Evolutionary conservation across 192 early-diverging fungal species (phyloP), one percentile per base, ranked within the genome.

Genomic region (Coemansia sp.): DNA sequence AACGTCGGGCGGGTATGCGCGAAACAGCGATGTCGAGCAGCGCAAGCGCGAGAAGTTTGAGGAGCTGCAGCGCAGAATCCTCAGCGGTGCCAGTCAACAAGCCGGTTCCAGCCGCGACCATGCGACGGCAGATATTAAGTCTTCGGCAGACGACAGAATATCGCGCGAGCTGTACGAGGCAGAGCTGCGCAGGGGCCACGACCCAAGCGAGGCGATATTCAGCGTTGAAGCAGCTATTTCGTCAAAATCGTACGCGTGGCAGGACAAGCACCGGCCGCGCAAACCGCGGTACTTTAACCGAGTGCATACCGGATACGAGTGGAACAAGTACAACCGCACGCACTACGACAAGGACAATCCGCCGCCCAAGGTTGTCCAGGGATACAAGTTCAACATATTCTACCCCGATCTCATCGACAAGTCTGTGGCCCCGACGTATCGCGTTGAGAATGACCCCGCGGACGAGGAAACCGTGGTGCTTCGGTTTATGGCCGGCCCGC

Each of bases 311-410:
- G 96, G 96, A 30, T 97, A 95, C 61, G 95, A 98, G 73, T 99
- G 96, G 96, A 99, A 98, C 84, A 95, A 98, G 82, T 99, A 98
- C 64, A 99, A 99, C 62, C 93, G 94, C 64, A 95, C 91, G 5
- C 96, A 99, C 73, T 99, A 99, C 76, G 93, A 96, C 62, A 81
- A 82, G 54, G 95, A 97, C 63, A 99, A 99, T 49, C 95, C 95
- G 10, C 96, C 96, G 40, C 96, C 96, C 17, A 99, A 98, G 81
- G 87, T 89, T 34, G 93, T 95, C 2, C 93, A 96, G 72, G 94
- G 95, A 0, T 98, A 96, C 84, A 95, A 94, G 80, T 95, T 96
- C 80, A 98, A 98, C 76, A 89, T 99, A 39, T 99, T 98, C 70
- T 99, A 96, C 66, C 96, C 95, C 3, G 96, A 99, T 74, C 84